phyloP scores from a whole-genome alignment of 2,329 filamentous ascomycete genomes.

The Colletotrichum horii region DNA sequence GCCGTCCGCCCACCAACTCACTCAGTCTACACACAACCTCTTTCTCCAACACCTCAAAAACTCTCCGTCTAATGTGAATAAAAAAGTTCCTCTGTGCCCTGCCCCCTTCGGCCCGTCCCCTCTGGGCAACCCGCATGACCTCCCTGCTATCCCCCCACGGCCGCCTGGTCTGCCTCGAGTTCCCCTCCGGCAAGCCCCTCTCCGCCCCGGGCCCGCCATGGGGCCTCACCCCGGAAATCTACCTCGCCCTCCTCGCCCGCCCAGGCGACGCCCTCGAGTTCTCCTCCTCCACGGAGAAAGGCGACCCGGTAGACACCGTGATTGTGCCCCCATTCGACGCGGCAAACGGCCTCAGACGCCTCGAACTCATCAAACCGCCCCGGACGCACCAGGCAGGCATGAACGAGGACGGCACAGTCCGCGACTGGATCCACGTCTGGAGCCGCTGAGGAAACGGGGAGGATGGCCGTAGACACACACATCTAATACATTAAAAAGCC shows the following conservation, averaged over 20 bases:
- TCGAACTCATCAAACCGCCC: slow-evolving; percentile 55
- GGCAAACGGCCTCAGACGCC: slow-evolving; percentile 42
- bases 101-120: slow-evolving; percentile 54
- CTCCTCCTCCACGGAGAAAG: slow-evolving; percentile 15
- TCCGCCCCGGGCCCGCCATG: slow-evolving; percentile 74
- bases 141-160: slow-evolving; percentile 54
- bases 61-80: not conserved
- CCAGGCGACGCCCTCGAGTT: slow-evolving; percentile 74
- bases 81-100: slow-evolving; percentile 67
- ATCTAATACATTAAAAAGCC: not conserved
- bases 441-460: slow-evolving; percentile 27
- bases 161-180: slow-evolving; percentile 73
- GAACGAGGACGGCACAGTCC: slow-evolving; percentile 47
- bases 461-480: not conserved
- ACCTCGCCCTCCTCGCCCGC: slow-evolving; percentile 71
- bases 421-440: slow-evolving; percentile 63
- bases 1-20: not conserved
- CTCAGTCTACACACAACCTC: not conserved
- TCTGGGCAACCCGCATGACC: slow-evolving; percentile 59
- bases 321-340: slow-evolving; percentile 46
- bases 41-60: not conserved
- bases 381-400: slow-evolving; percentile 55
- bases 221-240: slow-evolving; percentile 71
- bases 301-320: slow-evolving; percentile 35
- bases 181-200: slow-evolving; percentile 74